Percentiles rank a stretch among this genome's conserved stretches.
These are phyloP conservation scores for Arachnopeziza araneosa DNA, from an alignment of 2,329 filamentous ascomycete species.

Conservation along the genomic window DNA sequence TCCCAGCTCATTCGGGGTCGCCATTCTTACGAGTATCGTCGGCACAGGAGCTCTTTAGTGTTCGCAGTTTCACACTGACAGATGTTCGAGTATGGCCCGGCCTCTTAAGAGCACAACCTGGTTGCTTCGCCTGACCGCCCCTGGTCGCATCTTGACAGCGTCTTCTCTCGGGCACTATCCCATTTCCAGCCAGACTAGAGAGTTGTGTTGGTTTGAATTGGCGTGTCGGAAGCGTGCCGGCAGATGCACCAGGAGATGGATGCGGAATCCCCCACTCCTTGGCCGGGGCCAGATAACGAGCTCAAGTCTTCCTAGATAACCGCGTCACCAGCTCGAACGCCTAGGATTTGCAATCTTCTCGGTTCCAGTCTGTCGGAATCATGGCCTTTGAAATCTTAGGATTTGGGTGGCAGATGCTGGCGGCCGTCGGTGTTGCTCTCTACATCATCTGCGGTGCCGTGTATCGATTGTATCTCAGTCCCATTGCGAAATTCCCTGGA, in stretches of 20 bases:
- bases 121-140: too few species aligned
- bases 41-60: neutral
- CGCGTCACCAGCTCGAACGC: neutral
- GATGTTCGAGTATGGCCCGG: neutral
- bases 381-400: neutral
- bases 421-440: neutral
- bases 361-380: neutral
- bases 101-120: too few species aligned
- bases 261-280: neutral
- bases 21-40: neutral
- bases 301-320: neutral
- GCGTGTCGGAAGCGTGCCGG: neutral
- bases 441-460: neutral
- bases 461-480: conserved; percentile 6
- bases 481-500: conserved; percentile 18
- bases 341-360: neutral
- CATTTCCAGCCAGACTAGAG: too few species aligned
- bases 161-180: too few species aligned
- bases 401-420: neutral
- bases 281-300: neutral
- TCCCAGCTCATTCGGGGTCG: neutral
- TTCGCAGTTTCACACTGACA: neutral
- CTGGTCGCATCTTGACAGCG: too few species aligned
- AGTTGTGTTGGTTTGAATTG: neutral
- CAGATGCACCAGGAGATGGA: too few species aligned